Evolutionary conservation across 768 basidiomycete species (phyloP).

Genomic region (Sarcodon sp.): DNA sequence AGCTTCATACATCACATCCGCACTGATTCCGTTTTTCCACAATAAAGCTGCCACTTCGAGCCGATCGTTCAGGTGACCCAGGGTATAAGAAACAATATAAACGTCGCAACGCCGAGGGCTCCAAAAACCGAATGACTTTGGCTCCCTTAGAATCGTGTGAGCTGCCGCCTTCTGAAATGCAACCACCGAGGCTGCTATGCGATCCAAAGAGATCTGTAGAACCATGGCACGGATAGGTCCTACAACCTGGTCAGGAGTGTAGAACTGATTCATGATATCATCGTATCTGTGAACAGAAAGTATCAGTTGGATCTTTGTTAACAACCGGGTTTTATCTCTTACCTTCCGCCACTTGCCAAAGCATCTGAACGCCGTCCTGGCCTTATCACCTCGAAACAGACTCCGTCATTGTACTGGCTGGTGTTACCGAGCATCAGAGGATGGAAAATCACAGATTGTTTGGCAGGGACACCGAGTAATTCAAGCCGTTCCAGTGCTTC

Average conservation of each 20-base stretch:
- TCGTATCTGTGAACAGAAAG: conserved; percentile 43
- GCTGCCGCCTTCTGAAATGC: conserved; percentile 55
- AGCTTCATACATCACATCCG: conserved; percentile 80
- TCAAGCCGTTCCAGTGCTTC: conserved; percentile 45
- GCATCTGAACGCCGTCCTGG: conserved; percentile 55
- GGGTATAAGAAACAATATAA: conserved; percentile 68
- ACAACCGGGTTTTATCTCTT: conserved; percentile 6
- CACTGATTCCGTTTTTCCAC: conserved; percentile 75
- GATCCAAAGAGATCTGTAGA: conserved; percentile 68
- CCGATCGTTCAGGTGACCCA: conserved; percentile 64
- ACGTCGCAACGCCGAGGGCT: conserved; percentile 85
- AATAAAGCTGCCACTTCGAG: conserved; percentile 65
- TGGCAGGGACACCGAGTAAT: conserved; percentile 25
- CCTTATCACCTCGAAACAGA: conserved; percentile 64
- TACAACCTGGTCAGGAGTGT: conserved; percentile 35
- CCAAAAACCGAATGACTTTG: conserved; percentile 79
- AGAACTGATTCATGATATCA: conserved; percentile 47
- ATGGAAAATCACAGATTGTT: conserved; percentile 42
- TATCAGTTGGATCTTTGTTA: background rate
- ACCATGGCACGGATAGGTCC: conserved; percentile 50
- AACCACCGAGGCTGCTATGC: conserved; percentile 58
- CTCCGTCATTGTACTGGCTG: conserved; percentile 58
- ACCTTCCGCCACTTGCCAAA: conserved; percentile 78
- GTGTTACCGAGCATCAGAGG: conserved; percentile 66
- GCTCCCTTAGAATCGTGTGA: conserved; percentile 61